Percentiles rank a stretch among this genome's conserved stretches.
Conservation (phyloP, 306 rosid species). For the Cucurbita moschata region DNA sequence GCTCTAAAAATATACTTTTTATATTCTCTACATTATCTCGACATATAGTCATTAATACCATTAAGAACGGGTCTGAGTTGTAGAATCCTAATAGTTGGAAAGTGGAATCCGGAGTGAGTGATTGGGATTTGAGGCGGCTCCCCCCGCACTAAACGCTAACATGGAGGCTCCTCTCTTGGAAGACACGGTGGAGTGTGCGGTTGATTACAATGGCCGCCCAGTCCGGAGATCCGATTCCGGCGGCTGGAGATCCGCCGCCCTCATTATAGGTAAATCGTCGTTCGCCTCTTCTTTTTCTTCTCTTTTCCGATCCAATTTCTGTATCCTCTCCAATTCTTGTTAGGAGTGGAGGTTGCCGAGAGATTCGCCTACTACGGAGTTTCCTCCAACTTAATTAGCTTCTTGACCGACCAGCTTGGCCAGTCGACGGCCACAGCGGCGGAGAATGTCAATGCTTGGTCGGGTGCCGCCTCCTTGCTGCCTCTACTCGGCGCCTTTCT, state of each 20-base stretch:
- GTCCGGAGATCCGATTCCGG: constrained; percentile 18
- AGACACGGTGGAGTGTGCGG: constrained; percentile 19
- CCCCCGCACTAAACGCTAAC: too few relatives aligned
- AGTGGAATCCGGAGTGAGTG: too few relatives aligned
- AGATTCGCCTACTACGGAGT: constrained; percentile 31
- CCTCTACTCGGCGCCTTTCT: constrained; percentile 29
- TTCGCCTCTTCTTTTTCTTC: neutral
- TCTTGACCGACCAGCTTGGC: constrained; percentile 22
- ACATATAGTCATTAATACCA: too few relatives aligned
- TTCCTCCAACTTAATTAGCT: constrained; percentile 21
- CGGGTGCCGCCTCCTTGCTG: constrained; percentile 21
- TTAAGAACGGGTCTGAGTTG: too few relatives aligned
- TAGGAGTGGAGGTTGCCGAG: constrained; percentile 38
- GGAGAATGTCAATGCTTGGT: constrained; percentile 24
- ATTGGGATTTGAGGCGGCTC: too few relatives aligned
- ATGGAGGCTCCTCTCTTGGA: constrained; percentile 5
- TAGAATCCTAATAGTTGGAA: too few relatives aligned
- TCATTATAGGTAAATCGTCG: constrained; percentile 22
- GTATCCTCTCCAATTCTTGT: neutral
- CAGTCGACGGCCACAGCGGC: constrained; percentile 31
- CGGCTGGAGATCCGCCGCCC: constrained; percentile 34
- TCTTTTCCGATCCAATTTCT: neutral
- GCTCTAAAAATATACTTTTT: too few relatives aligned
- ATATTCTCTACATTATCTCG: too few relatives aligned
- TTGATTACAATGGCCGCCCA: constrained; percentile 18